Evolutionary conservation across 352 stramenopile genomes (phyloP), one percentile per base, ranked within the genome.

Genomic region (Phytophthora gonapodyides): DNA sequence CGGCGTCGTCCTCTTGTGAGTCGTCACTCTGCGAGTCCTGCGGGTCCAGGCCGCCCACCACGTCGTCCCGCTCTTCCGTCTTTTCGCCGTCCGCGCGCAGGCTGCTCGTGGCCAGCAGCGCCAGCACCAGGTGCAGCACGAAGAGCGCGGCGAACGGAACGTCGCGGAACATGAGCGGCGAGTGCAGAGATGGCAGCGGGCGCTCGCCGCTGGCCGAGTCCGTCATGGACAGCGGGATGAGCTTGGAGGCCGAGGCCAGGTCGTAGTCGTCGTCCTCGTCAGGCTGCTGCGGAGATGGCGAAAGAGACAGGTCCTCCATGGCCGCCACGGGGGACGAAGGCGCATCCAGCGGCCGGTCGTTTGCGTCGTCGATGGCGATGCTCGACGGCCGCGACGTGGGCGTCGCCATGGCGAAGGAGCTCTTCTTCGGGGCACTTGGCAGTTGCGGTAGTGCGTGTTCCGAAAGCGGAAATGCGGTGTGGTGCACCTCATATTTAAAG

Each of bases 161-260:
- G 61, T 91, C 81, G 12, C 83, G 79, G 44, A 79, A 87, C 40
- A 80, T 83, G 34, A 85, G 71, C 21, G 81, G 79, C 9, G 69
- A 67, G 33, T 87, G 69, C 16, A 90, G 74, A 52, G 81, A 89
- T 36, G 83, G 81, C 52, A 91, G 64, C 37, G 81, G 81, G 1
- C 83, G 84, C 47, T 69, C 55, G 44, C 80, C 79, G 30, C 67
- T 80, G 45, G 69, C 74, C 37, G 75, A 83, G 72, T 88, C 78
- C 12, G 78, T 89, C 76, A 89, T 87, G 56, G 82, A 79, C 47
- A 88, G 67, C 56, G 82, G 79, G 31, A 91, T 87, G 43, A 91
- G 71, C 24, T 77, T 81, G 41, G 76, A 73, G 12, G 62, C 69
- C 11, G 65, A 73, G 12, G 64, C 59, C 37, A 70, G 46, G 37